Conservation (phyloP, 1,139 yeast genomes). For the Saccharomyces hybrid region DNA sequence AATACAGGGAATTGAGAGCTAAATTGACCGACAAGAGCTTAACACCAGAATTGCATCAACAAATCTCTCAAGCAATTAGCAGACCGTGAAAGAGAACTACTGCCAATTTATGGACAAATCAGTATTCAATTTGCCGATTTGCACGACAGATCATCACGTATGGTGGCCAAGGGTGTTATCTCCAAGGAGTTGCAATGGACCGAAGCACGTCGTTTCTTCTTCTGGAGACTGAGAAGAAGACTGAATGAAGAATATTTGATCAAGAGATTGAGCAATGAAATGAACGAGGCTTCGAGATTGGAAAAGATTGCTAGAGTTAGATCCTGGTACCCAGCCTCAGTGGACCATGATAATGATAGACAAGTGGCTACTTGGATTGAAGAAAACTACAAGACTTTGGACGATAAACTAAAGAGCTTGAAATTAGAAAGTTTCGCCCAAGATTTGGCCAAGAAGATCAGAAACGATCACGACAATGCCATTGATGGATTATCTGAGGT, state of each 20-base stretch:
- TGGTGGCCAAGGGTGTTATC: slow-evolving; percentile 90
- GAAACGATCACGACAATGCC: slow-evolving; percentile 48
- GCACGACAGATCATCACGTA: slow-evolving; percentile 95
- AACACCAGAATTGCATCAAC: slow-evolving; percentile 58
- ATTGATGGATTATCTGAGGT: slow-evolving; percentile 56
- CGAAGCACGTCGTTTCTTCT: slow-evolving; percentile 88
- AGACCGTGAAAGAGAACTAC: slow-evolving; percentile 69
- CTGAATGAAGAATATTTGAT: slow-evolving; percentile 85
- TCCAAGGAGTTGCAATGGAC: slow-evolving; percentile 79
- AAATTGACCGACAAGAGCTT: slow-evolving; percentile 48
- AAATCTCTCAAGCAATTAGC: slow-evolving; percentile 57
- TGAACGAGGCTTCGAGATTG: slow-evolving; percentile 56
- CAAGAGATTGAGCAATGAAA: slow-evolving; percentile 61
- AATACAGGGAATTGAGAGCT: slow-evolving; percentile 59
- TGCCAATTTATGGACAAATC: slow-evolving; percentile 87
- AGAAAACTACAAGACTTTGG: slow-evolving; percentile 59
- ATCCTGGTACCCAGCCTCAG: slow-evolving; percentile 75
- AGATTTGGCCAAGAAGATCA: slow-evolving; percentile 52
- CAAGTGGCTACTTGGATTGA: slow-evolving; percentile 85
- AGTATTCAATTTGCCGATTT: slow-evolving; percentile 95
- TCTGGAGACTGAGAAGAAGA: slow-evolving; percentile 98
- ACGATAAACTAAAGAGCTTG: slow-evolving; percentile 54
- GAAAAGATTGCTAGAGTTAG: slow-evolving; percentile 81
- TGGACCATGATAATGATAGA: slow-evolving; percentile 65
- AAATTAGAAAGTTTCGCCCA: slow-evolving; percentile 58